Percentiles rank a stretch among this genome's conserved stretches.
These are phyloP conservation scores for Aphanomyces euteiches DNA, from an alignment of 352 stramenopile species.

Conservation along the genomic window DNA sequence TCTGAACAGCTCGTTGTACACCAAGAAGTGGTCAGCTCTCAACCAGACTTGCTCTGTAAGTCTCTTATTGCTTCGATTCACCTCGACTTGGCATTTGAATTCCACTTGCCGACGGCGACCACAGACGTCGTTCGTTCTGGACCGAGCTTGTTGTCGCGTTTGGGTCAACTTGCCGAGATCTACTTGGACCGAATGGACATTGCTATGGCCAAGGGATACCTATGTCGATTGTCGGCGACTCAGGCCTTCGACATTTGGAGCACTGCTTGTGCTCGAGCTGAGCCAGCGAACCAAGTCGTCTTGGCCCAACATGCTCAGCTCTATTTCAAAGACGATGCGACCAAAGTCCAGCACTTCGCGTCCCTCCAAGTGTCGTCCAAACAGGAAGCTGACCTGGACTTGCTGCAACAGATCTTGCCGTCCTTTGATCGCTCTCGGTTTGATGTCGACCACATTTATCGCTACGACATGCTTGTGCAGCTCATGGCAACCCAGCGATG, in stretches of 20 bases:
- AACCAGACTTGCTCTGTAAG: neutral
- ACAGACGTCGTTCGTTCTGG: neutral
- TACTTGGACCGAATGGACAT: neutral
- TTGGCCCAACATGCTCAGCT: neutral
- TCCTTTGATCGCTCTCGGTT: slow-evolving; percentile 6
- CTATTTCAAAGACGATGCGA: neutral
- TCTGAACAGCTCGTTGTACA: slow-evolving; percentile 19
- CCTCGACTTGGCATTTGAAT: neutral
- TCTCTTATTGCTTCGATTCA: neutral
- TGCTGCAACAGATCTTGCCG: neutral
- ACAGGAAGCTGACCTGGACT: slow-evolving; percentile 13
- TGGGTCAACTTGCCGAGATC: neutral
- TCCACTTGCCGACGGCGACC: neutral
- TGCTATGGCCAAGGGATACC: slow-evolving; percentile 1
- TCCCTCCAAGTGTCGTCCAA: slow-evolving; percentile 8
- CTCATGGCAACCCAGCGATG: neutral
- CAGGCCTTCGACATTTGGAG: neutral
- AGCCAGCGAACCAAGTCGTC: neutral
- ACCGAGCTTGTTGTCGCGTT: neutral
- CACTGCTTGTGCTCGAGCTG: neutral
- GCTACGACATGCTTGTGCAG: neutral
- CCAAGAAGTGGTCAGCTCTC: slow-evolving; percentile 2
- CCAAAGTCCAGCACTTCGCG: neutral
- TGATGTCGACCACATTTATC: slow-evolving; percentile 16
- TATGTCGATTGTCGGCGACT: neutral